Evolutionary conservation across 805 yeast genomes (phyloP).

Genomic region (Ogataea parapolymorpha): DNA sequence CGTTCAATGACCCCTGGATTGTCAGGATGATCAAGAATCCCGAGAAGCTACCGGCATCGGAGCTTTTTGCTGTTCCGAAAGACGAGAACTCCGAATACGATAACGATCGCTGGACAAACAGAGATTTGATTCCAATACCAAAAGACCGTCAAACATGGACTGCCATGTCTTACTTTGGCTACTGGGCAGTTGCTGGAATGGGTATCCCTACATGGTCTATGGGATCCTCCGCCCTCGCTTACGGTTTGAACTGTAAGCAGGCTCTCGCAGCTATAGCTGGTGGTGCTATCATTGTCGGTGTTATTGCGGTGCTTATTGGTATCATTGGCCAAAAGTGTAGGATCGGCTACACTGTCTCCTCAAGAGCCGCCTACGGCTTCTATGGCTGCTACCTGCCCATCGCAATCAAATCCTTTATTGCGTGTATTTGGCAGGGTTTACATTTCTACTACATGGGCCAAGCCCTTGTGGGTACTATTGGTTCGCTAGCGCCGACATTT

Average conservation of each 20-base stretch:
- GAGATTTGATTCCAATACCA: conserved; percentile 45
- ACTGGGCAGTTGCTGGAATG: conserved; percentile 38
- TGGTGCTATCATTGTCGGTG: conserved; percentile 44
- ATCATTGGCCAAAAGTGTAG: conserved; percentile 50
- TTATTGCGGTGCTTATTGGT: conserved; percentile 46
- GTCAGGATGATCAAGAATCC: conserved; percentile 16
- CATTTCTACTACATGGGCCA: conserved; percentile 48
- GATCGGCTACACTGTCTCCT: conserved; percentile 45
- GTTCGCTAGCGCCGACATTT: conserved; percentile 37
- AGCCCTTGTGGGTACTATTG: conserved; percentile 38
- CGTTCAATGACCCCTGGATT: conserved; percentile 18
- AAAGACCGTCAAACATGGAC: conserved; percentile 47
- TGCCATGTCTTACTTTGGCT: conserved; percentile 38
- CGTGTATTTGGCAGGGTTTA: conserved; percentile 44
- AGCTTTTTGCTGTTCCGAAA: conserved; percentile 30
- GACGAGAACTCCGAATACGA: conserved; percentile 28
- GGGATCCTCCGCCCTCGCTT: conserved; percentile 19
- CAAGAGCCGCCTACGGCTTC: conserved; percentile 45
- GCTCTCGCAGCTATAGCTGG: conserved; percentile 42
- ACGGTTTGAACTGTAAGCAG: conserved; percentile 31
- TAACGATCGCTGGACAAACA: conserved; percentile 33
- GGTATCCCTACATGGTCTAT: conserved; percentile 22
- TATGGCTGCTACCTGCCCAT: conserved; percentile 43
- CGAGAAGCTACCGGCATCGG: conserved; percentile 11
- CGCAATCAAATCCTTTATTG: conserved; percentile 40